These are phyloP conservation scores for Pseudogymnoascus sp. DNA, from an alignment of 2,329 filamentous ascomycete species.

Conservation along the genomic window DNA sequence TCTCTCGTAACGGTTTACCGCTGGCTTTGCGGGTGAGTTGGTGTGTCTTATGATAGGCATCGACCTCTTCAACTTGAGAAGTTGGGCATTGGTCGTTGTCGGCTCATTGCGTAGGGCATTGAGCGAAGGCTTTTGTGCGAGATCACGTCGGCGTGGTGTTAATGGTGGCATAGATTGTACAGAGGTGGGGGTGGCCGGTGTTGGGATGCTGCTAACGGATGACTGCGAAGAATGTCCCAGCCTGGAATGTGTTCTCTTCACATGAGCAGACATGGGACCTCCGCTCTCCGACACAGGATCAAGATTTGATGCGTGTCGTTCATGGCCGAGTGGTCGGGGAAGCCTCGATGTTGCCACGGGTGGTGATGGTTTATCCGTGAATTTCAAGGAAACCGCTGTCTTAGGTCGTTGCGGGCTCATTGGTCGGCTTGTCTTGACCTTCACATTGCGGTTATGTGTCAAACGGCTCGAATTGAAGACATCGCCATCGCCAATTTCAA, in stretches of 20 bases:
- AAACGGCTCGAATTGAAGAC: constrained; percentile 73
- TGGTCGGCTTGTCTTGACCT: constrained; percentile 65
- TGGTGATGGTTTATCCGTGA: constrained; percentile 66
- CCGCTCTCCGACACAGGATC: constrained; percentile 90
- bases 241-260: constrained; percentile 57
- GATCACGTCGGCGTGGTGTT: constrained; percentile 53
- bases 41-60: constrained; percentile 48
- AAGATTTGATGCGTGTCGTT: constrained; percentile 66
- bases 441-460: constrained; percentile 84
- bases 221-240: constrained; percentile 62
- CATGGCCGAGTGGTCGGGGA: constrained; percentile 63
- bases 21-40: constrained; percentile 44
- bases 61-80: constrained; percentile 58
- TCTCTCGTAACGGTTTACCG: constrained; percentile 43
- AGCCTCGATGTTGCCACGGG: constrained; percentile 55
- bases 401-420: constrained; percentile 63
- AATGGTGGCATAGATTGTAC: constrained; percentile 45
- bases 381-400: constrained; percentile 78
- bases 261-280: constrained; percentile 54
- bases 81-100: constrained; percentile 57
- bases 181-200: constrained; percentile 51
- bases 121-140: constrained; percentile 47
- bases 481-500: constrained; percentile 80
- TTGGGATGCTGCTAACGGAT: constrained; percentile 56
- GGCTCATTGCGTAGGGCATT: constrained; percentile 49